These are phyloP conservation scores for Ophiostoma angusticollis DNA, from an alignment of 2,329 filamentous ascomycete genomes.

Conservation along the genomic window DNA sequence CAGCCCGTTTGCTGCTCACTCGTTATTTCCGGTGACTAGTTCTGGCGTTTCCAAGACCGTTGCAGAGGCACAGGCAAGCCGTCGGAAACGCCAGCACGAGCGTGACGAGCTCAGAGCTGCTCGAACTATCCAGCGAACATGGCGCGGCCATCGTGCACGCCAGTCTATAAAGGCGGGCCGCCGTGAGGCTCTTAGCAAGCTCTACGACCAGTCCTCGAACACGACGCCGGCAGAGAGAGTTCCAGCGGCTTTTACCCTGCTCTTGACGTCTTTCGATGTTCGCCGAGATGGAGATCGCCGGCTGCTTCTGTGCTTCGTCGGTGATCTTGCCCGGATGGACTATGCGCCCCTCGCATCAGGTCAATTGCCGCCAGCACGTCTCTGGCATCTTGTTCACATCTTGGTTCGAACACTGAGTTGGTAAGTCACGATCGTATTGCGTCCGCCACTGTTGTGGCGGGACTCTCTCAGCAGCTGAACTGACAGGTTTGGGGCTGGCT, in stretches of 20 bases:
- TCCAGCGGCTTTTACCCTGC: slow-evolving; percentile 30
- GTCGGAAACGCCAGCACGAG: slow-evolving; percentile 67
- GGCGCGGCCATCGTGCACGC: slow-evolving; percentile 64
- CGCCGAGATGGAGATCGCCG: slow-evolving; percentile 32
- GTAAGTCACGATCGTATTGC: slow-evolving; percentile 12
- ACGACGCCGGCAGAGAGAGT: slow-evolving; percentile 24
- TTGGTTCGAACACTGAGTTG: slow-evolving; percentile 24
- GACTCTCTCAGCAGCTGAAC: too few relatives aligned
- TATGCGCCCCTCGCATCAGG: slow-evolving; percentile 24
- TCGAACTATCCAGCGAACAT: slow-evolving; percentile 62
- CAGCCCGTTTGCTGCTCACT: slow-evolving; percentile 63
- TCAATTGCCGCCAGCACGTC: slow-evolving; percentile 19
- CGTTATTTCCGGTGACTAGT: slow-evolving; percentile 42
- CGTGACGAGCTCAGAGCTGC: slow-evolving; percentile 63
- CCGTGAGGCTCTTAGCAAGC: slow-evolving; percentile 49
- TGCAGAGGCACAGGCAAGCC: slow-evolving; percentile 75
- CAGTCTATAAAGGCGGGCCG: slow-evolving; percentile 41
- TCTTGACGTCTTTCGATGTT: slow-evolving; percentile 37
- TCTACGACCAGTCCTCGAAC: slow-evolving; percentile 30
- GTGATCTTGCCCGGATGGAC: slow-evolving; percentile 27
- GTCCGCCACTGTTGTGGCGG: too few relatives aligned
- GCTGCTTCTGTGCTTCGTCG: slow-evolving; percentile 33
- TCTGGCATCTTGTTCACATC: slow-evolving; percentile 24
- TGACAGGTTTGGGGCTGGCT: too few relatives aligned
- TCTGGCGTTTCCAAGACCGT: slow-evolving; percentile 64